Conservation (phyloP, 106 monocot species). For the Alisma plantagoaquatica region DNA sequence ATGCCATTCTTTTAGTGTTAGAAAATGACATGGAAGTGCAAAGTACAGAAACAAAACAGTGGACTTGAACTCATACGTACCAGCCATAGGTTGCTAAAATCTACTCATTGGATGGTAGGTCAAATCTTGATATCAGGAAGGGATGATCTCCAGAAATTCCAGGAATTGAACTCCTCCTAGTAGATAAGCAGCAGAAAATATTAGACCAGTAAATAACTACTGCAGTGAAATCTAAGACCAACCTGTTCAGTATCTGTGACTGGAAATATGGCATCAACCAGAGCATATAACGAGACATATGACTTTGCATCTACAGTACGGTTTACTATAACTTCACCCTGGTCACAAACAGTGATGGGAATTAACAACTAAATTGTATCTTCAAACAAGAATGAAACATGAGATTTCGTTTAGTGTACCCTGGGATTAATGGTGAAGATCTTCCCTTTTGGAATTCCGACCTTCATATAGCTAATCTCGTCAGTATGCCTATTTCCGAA, state of each 20-base stretch:
- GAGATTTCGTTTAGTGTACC: too few species aligned
- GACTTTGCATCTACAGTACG: slow-evolving; percentile 64
- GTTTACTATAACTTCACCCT: slow-evolving; percentile 78
- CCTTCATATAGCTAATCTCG: slow-evolving; percentile 88
- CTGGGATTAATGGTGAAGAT: slow-evolving; percentile 88
- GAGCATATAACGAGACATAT: slow-evolving; percentile 61
- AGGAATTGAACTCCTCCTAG: slow-evolving; percentile 76
- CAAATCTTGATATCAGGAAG: slow-evolving; percentile 37
- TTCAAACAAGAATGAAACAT: neutral
- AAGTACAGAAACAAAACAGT: too few species aligned
- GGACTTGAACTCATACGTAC: too few species aligned
- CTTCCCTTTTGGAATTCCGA: slow-evolving; percentile 82
- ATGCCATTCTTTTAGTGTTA: too few species aligned
- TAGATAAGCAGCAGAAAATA: slow-evolving; percentile 1
- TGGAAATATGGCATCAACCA: slow-evolving; percentile 87
- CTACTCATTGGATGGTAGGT: too few species aligned
- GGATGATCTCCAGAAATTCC: slow-evolving; percentile 80
- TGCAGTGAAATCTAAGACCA: neutral
- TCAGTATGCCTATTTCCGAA: slow-evolving; percentile 93
- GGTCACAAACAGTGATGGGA: neutral
- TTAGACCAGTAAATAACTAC: neutral
- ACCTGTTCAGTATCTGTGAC: slow-evolving; percentile 60
- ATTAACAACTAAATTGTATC: neutral
- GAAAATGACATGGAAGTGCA: too few species aligned
- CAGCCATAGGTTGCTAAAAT: too few species aligned